Conservation (phyloP, 2,329 filamentous ascomycete species). For the Helotiales sp. region DNA sequence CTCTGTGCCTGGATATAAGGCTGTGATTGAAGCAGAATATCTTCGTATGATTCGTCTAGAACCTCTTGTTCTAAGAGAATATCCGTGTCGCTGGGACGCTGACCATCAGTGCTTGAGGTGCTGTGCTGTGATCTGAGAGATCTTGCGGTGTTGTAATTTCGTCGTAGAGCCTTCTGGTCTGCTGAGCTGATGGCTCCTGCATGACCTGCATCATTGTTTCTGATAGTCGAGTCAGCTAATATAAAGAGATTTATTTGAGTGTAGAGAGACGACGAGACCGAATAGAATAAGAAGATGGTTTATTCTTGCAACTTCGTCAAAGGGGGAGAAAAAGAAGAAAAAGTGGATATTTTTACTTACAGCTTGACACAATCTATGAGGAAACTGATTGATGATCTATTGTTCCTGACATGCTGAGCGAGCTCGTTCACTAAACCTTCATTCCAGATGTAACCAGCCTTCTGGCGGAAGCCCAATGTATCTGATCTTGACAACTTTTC, state of each 20-base stretch:
- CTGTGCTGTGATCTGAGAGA: background rate
- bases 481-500: background rate
- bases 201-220: background rate
- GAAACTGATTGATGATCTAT: background rate
- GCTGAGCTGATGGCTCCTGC: background rate
- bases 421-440: background rate
- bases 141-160: background rate
- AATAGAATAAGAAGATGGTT: too few species aligned
- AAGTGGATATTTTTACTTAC: too few species aligned
- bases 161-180: background rate
- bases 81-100: background rate
- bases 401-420: background rate
- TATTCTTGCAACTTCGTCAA: background rate
- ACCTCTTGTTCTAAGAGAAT: background rate
- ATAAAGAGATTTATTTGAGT: background rate
- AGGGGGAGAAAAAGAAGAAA: too few species aligned
- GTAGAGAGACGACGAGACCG: too few species aligned
- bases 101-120: background rate
- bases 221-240: background rate
- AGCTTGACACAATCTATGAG: background rate
- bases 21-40: background rate
- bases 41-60: background rate
- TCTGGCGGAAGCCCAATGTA: background rate
- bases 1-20: background rate
- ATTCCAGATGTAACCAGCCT: background rate